A percentile compares a stretch with the other conserved stretches of the same genome.
Conservation (phyloP, 2,329 filamentous ascomycete species). For the Microcyclospora pomicola region DNA sequence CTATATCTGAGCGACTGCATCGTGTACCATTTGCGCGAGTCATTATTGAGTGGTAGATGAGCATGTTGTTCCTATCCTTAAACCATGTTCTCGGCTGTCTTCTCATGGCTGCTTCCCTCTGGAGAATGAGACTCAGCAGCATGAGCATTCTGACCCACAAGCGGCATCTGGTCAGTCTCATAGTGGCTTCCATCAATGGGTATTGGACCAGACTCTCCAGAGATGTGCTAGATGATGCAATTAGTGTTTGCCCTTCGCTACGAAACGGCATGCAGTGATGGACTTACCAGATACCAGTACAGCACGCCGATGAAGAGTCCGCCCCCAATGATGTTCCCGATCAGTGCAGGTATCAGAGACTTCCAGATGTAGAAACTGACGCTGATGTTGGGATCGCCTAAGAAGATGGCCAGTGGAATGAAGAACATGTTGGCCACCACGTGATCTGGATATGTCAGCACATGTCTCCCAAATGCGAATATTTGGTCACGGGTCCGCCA, state of each 20-base stretch:
- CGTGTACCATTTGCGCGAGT: too few relatives aligned
- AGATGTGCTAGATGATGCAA: too few relatives aligned
- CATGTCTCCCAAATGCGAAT: constrained; percentile 4
- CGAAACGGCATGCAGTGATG: constrained; percentile 11
- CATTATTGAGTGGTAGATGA: too few relatives aligned
- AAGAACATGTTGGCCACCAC: constrained; percentile 41
- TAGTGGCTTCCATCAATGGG: constrained; percentile 4
- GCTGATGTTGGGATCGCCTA: constrained; percentile 29
- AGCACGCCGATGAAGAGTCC: constrained; percentile 37
- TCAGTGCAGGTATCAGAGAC: constrained; percentile 37
- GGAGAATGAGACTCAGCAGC: too few relatives aligned
- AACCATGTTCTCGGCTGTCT: too few relatives aligned
- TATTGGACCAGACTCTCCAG: background rate
- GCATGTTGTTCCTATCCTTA: too few relatives aligned
- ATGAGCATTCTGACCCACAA: constrained; percentile 1
- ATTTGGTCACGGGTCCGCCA: constrained; percentile 1
- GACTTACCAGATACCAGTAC: constrained; percentile 30
- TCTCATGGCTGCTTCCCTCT: too few relatives aligned
- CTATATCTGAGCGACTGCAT: too few relatives aligned
- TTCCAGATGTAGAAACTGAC: constrained; percentile 45
- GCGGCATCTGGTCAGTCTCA: constrained; percentile 2
- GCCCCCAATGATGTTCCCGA: constrained; percentile 43
- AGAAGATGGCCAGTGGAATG: constrained; percentile 37
- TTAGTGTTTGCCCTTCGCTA: too few relatives aligned
- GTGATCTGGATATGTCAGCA: constrained; percentile 38